A percentile compares a stretch with the other conserved stretches of the same genome.
These are phyloP conservation scores for Elsinoe ampelina DNA, from an alignment of 2,329 filamentous ascomycete species.

Conservation along the genomic window DNA sequence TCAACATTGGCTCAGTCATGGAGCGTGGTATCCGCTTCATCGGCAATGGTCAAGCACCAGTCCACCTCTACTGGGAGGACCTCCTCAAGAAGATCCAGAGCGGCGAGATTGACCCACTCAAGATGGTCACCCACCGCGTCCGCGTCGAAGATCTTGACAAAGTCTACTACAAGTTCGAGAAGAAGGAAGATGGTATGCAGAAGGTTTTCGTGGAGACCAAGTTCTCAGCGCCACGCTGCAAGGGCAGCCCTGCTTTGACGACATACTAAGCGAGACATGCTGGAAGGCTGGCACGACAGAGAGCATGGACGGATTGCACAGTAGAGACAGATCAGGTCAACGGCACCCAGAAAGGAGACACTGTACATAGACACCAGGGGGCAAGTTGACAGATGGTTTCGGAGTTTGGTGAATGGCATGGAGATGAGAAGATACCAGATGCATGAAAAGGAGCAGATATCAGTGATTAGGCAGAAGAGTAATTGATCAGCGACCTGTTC, in stretches of 20 bases:
- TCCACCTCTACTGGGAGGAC: constrained; percentile 76
- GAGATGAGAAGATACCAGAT: constrained; percentile 3
- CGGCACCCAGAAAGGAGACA: not conserved
- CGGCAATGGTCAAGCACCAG: constrained; percentile 59
- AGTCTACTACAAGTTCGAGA: constrained; percentile 56
- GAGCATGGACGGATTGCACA: not conserved
- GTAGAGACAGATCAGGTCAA: not conserved
- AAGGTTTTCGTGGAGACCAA: constrained; percentile 64
- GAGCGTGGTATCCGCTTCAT: constrained; percentile 75
- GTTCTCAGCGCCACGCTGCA: constrained; percentile 43
- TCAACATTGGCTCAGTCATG: constrained; percentile 76
- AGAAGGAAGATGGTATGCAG: constrained; percentile 64
- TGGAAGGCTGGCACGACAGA: not conserved
- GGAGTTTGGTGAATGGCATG: not conserved
- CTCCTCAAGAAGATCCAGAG: constrained; percentile 59
- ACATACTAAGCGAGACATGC: constrained; percentile 25
- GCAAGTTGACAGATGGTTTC: not conserved
- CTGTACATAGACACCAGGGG: constrained; percentile 2
- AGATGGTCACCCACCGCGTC: constrained; percentile 75
- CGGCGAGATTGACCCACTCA: constrained; percentile 61
- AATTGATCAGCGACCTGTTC: not conserved
- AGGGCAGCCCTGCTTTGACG: constrained; percentile 44
- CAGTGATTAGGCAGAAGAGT: not conserved
- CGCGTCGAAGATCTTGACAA: constrained; percentile 40
- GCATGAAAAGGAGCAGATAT: not conserved